Conservation (phyloP, 139 green algal species). For the Tetradesmus lagerheimii region DNA sequence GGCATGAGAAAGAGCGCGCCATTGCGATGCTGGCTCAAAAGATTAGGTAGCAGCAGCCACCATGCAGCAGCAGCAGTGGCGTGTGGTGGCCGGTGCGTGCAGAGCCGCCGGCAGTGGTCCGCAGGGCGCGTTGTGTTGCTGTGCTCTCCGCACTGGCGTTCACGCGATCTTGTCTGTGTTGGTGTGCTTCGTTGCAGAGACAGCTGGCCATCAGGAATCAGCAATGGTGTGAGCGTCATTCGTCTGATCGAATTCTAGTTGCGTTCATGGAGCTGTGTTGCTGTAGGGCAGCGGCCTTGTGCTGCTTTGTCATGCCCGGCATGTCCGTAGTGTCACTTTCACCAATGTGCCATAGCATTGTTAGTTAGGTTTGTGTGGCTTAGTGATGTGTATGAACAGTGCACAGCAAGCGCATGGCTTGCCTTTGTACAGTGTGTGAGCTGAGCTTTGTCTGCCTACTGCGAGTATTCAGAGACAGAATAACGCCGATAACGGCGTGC, state of each 20-base stretch:
- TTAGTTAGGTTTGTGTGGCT: neutral
- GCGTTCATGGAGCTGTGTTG: too few relatives aligned
- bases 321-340: neutral
- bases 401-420: neutral
- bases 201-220: too few relatives aligned
- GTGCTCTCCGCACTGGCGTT: too few relatives aligned
- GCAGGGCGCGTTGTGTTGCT: too few relatives aligned
- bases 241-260: too few relatives aligned
- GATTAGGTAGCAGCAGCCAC: neutral
- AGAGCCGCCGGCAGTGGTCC: too few relatives aligned
- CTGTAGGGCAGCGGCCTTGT: neutral
- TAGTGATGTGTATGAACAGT: neutral
- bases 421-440: neutral
- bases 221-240: too few relatives aligned
- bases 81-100: too few relatives aligned
- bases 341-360: neutral
- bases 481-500: neutral
- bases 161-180: too few relatives aligned
- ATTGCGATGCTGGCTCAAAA: slow-evolving; percentile 16
- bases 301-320: neutral
- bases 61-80: neutral
- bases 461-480: neutral
- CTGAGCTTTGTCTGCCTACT: neutral
- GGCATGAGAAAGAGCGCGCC: neutral
- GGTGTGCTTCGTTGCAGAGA: too few relatives aligned